phyloP scores from a whole-genome alignment of 2,329 filamentous ascomycete species.

The Arthrobotrys sinensis region DNA sequence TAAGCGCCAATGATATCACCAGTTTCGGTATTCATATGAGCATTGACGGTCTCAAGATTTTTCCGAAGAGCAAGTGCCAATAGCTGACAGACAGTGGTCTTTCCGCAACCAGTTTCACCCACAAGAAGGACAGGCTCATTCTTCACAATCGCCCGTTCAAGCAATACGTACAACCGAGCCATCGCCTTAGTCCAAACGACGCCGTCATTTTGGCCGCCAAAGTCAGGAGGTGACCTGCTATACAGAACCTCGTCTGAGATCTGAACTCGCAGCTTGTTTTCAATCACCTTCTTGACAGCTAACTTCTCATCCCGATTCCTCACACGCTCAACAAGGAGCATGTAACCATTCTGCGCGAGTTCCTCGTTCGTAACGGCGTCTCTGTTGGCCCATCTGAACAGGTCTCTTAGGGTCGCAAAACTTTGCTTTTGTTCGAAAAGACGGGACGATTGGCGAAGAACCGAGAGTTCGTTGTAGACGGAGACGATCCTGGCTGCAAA shows the following conservation, averaged over 20 bases:
- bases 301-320: slow-evolving; percentile 88
- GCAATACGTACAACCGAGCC: slow-evolving; percentile 89
- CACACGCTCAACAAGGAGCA: slow-evolving; percentile 94
- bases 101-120: slow-evolving; percentile 96
- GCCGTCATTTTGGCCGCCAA: slow-evolving; percentile 57
- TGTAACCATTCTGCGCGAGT: slow-evolving; percentile 92
- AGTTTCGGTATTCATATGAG: slow-evolving; percentile 98
- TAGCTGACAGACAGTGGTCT: slow-evolving; percentile 95
- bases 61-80: slow-evolving; percentile 84
- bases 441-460: slow-evolving; percentile 88
- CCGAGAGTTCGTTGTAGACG: slow-evolving; percentile 92
- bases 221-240: slow-evolving; percentile 64
- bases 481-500: slow-evolving; percentile 92
- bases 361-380: slow-evolving; percentile 88
- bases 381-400: slow-evolving; percentile 94
- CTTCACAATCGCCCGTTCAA: slow-evolving; percentile 87
- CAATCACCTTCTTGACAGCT: slow-evolving; percentile 88
- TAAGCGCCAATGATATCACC: slow-evolving; percentile 97
- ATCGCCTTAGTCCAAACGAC: slow-evolving; percentile 97
- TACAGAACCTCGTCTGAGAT: slow-evolving; percentile 84
- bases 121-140: slow-evolving; percentile 95
- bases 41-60: slow-evolving; percentile 90
- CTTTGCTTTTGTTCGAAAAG: slow-evolving; percentile 98
- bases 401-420: slow-evolving; percentile 93
- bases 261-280: slow-evolving; percentile 88